Percentiles rank a stretch among this genome's conserved stretches.
Conservation (phyloP, 257 asterid genomes). For the Anisodus tanguticus region DNA sequence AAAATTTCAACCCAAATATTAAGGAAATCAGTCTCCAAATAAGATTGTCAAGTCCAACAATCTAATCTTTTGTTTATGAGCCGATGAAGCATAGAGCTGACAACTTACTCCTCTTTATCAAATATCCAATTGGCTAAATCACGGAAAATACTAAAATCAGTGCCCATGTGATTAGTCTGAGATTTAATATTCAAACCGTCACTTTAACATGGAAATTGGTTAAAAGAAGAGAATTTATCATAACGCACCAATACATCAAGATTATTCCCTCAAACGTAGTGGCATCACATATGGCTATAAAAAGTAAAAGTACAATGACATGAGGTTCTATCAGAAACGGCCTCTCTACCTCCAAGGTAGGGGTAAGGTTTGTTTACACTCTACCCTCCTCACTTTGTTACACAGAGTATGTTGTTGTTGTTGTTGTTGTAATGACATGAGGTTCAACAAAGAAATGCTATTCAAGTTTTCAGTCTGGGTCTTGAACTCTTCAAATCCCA, state of each 20-base stretch:
- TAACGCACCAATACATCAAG: background rate
- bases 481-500: background rate
- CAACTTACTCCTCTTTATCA: background rate
- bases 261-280: conserved; percentile 1
- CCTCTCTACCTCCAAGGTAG: too few relatives aligned
- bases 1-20: background rate
- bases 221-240: background rate
- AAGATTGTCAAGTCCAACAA: background rate
- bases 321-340: too few relatives aligned
- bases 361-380: too few relatives aligned
- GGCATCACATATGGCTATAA: conserved; percentile 12
- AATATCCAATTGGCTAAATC: conserved; percentile 2
- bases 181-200: background rate
- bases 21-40: conserved; percentile 17
- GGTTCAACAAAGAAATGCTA: background rate
- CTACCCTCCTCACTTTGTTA: too few relatives aligned
- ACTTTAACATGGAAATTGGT: background rate
- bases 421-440: background rate
- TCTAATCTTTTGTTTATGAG: background rate
- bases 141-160: background rate
- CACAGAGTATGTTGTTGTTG: too few relatives aligned
- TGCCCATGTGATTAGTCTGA: background rate
- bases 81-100: too few relatives aligned
- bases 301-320: background rate
- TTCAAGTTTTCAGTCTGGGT: background rate